Percentiles rank a stretch among this genome's conserved stretches.
These are phyloP conservation scores for Begonia peltatifolia DNA, from an alignment of 306 rosid genomes.

Conservation along the genomic window DNA sequence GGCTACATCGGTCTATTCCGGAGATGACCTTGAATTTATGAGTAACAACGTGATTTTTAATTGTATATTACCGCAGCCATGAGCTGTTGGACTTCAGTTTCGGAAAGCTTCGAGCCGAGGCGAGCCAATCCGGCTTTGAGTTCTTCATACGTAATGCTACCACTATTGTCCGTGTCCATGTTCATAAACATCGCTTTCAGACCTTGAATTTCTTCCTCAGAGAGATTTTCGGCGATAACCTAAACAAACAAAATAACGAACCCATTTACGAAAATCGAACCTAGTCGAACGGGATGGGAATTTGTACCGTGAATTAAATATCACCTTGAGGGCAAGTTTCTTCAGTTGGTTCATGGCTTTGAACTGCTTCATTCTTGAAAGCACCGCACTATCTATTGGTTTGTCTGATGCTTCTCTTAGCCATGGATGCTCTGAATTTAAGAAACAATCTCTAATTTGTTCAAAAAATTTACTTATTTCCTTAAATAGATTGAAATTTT, in stretches of 20 bases:
- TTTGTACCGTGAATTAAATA: too few species aligned
- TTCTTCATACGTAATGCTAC: slow-evolving; percentile 80
- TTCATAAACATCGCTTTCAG: slow-evolving; percentile 74
- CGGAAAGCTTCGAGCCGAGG: slow-evolving; percentile 73
- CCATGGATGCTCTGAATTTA: slow-evolving; percentile 77
- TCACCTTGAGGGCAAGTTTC: slow-evolving; percentile 64
- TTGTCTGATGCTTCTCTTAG: slow-evolving; percentile 79
- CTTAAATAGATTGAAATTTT: too few species aligned
- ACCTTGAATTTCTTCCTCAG: slow-evolving; percentile 86
- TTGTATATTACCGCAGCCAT: slow-evolving; percentile 68
- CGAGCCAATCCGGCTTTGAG: slow-evolving; percentile 61
- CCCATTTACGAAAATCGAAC: not conserved
- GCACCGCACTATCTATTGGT: slow-evolving; percentile 88
- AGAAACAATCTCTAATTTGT: not conserved
- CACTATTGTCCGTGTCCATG: slow-evolving; percentile 75
- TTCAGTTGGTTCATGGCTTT: slow-evolving; percentile 90
- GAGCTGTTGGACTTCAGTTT: slow-evolving; percentile 68
- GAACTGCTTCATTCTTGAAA: slow-evolving; percentile 90
- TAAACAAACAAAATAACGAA: slow-evolving; percentile 9
- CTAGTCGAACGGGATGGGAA: too few species aligned
- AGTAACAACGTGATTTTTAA: not conserved
- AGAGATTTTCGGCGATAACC: slow-evolving; percentile 90
- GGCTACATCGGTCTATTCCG: too few species aligned
- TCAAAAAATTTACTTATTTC: too few species aligned
- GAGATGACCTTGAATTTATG: too few species aligned